Evolutionary conservation across 108 stramenopile species (phyloP).

Genomic region (Cyclotella atomus): DNA sequence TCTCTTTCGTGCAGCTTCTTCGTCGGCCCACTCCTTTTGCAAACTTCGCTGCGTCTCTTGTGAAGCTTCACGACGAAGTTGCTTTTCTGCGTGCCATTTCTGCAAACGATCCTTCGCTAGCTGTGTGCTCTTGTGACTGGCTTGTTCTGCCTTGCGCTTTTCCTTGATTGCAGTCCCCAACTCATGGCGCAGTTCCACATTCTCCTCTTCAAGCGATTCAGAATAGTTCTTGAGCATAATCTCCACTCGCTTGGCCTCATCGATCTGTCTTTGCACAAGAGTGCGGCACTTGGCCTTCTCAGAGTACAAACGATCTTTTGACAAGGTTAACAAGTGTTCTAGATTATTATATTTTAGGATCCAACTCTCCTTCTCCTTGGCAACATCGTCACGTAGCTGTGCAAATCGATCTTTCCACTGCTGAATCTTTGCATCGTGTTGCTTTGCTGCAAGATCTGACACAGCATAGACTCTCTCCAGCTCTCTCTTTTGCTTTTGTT

Average conservation of each 20-base stretch:
- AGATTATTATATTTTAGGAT: not conserved
- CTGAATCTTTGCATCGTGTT: not conserved
- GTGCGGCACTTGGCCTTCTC: not conserved
- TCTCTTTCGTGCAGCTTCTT: not conserved
- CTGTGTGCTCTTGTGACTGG: not conserved
- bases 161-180: not conserved
- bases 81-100: not conserved
- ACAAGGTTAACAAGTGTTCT: not conserved
- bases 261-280: not conserved
- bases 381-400: not conserved
- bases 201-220: not conserved
- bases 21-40: conserved; percentile 11
- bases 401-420: not conserved
- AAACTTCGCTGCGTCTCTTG: not conserved
- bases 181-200: not conserved
- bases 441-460: not conserved
- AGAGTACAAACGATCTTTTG: not conserved
- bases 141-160: not conserved
- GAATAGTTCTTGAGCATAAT: not conserved
- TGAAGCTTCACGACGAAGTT: not conserved
- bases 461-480: not conserved
- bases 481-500: not conserved
- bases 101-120: not conserved
- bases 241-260: not conserved
- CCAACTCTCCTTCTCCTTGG: not conserved